These are phyloP conservation scores for Fusarium floridanum DNA, from an alignment of 2,329 filamentous ascomycete genomes.

Conservation along the genomic window DNA sequence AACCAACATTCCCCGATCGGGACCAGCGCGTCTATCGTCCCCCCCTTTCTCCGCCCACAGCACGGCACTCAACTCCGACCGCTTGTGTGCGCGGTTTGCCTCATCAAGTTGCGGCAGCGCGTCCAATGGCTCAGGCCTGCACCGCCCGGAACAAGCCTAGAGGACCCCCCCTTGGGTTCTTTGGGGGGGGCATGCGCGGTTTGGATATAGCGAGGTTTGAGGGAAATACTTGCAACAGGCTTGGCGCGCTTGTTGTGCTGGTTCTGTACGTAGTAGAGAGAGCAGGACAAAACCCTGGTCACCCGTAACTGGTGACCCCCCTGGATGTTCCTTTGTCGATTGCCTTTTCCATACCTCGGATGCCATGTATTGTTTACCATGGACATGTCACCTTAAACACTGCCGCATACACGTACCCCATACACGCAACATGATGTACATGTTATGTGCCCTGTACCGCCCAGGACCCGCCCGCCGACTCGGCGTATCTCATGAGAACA, in stretches of 20 bases:
- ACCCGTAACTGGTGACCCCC: background rate
- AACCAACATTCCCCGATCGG: slow-evolving; percentile 2
- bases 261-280: background rate
- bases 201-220: background rate
- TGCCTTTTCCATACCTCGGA: background rate
- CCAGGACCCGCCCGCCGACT: background rate
- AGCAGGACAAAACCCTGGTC: background rate
- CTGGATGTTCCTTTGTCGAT: background rate
- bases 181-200: background rate
- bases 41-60: background rate
- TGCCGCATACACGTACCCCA: background rate
- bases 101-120: background rate
- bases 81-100: background rate
- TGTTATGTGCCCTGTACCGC: background rate
- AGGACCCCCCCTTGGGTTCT: background rate
- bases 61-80: background rate
- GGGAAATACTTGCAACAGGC: slow-evolving; percentile 15
- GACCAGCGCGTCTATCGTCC: slow-evolving; percentile 1
- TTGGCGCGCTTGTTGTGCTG: slow-evolving; percentile 4
- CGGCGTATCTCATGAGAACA: background rate
- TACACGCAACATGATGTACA: background rate
- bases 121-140: slow-evolving; percentile 8
- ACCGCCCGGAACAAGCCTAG: slow-evolving; percentile 8
- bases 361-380: background rate
- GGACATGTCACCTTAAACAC: background rate